Evolutionary conservation across 805 yeast genomes (phyloP).

Genomic region (Clavispora vitiphila): DNA sequence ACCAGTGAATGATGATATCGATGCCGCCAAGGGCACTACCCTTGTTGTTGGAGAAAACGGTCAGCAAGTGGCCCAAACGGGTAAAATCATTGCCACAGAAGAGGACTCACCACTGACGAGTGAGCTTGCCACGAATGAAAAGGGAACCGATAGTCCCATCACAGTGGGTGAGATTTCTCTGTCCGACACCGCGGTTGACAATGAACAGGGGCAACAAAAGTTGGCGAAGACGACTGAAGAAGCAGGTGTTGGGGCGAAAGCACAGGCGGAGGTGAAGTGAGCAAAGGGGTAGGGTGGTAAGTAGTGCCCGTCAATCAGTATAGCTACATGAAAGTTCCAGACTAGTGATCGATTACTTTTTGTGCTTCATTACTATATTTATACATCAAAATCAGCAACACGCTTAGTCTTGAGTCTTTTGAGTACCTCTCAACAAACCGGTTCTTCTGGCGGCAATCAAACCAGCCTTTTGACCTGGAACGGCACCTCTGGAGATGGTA

Average conservation of each 20-base stretch:
- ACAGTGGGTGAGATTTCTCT: background rate
- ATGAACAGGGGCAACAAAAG: background rate
- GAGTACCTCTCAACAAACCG: conserved; percentile 36
- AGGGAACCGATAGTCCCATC: background rate
- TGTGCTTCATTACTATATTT: conserved; percentile 15
- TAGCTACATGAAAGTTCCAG: background rate
- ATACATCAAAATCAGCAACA: conserved; percentile 13
- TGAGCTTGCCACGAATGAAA: no score
- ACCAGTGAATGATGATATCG: no score
- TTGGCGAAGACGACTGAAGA: no score
- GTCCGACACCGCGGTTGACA: background rate
- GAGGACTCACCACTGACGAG: no score
- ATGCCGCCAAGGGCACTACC: no score
- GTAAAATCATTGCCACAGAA: no score
- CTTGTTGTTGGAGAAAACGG: no score
- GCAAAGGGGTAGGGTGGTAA: background rate
- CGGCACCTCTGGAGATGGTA: conserved; percentile 37
- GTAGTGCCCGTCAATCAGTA: background rate
- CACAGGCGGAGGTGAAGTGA: no score
- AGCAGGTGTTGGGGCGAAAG: background rate
- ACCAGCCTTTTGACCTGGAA: conserved; percentile 38
- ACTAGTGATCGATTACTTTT: conserved; percentile 7
- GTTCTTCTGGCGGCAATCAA: conserved; percentile 37
- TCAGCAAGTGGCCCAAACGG: no score
- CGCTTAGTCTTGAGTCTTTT: conserved; percentile 30